Conservation (phyloP, 331 rosid species). For the Spiraea crenata region DNA sequence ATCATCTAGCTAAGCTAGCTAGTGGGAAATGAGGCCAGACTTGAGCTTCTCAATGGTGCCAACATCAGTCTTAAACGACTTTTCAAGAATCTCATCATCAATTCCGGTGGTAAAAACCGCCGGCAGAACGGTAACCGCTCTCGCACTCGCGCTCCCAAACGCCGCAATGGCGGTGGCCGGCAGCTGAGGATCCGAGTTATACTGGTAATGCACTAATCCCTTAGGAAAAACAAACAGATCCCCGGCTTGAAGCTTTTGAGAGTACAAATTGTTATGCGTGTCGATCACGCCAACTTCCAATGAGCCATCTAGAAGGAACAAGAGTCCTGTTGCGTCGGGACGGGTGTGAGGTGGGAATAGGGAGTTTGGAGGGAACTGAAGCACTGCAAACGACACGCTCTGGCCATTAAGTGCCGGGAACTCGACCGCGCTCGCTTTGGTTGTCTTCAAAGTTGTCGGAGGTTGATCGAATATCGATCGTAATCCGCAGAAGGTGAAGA, state of each 20-base stretch:
- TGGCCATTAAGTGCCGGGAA: conserved; percentile 21
- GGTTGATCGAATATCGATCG: background rate
- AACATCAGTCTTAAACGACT: conserved; percentile 1
- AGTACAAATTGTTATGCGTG: conserved; percentile 3
- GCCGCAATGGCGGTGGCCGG: conserved; percentile 14
- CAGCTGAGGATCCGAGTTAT: background rate
- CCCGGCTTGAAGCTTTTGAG: conserved; percentile 8
- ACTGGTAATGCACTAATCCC: conserved; percentile 23
- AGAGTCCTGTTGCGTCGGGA: conserved; percentile 2
- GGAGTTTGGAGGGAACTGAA: conserved; percentile 2
- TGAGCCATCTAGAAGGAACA: conserved; percentile 2
- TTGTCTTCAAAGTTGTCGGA: background rate
- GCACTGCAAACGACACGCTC: background rate
- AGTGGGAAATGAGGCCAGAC: background rate
- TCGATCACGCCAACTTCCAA: conserved; percentile 20
- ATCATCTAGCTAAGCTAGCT: too few relatives aligned
- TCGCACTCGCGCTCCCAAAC: conserved; percentile 19
- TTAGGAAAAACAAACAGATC: conserved; percentile 24
- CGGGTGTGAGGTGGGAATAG: conserved; percentile 20
- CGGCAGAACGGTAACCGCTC: background rate
- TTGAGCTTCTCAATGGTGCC: background rate
- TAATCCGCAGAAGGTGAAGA: background rate
- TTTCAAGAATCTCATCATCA: background rate
- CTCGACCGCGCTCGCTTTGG: background rate
- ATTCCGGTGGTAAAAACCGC: background rate